Evolutionary conservation across 768 basidiomycete genomes (phyloP).

Genomic region (Termitomyces sp.): DNA sequence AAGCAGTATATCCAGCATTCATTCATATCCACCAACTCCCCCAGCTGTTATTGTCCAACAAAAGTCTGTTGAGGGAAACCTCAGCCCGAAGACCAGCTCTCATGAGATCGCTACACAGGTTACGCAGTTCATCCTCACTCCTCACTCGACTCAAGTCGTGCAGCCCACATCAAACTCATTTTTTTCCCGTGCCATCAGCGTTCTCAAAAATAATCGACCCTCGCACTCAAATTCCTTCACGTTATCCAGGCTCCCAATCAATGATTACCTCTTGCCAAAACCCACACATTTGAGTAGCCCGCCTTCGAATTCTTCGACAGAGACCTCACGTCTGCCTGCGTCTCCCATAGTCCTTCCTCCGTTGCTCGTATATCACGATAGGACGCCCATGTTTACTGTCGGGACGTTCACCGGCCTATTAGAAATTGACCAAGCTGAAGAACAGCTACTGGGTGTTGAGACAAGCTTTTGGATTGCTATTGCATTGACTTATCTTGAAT

Average conservation of each 20-base stretch:
- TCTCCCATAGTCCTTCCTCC: conserved; percentile 22
- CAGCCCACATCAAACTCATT: conserved; percentile 32
- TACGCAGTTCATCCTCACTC: conserved; percentile 48
- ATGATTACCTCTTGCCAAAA: conserved; percentile 24
- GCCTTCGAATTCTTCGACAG: conserved; percentile 11
- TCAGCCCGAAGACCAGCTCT: conserved; percentile 16
- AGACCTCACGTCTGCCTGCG: conserved; percentile 10
- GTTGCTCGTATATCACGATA: conserved; percentile 65
- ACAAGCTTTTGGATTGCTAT: conserved; percentile 75
- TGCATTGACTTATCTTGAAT: conserved; percentile 71
- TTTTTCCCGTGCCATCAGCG: conserved; percentile 44
- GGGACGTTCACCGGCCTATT: conserved; percentile 54
- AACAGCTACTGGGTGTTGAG: conserved; percentile 59
- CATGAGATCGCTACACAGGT: conserved; percentile 31
- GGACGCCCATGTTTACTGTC: conserved; percentile 59
- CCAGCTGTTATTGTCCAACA: conserved; percentile 24
- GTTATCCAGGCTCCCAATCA: conserved; percentile 31
- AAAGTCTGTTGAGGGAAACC: conserved; percentile 21
- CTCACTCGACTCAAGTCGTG: conserved; percentile 34
- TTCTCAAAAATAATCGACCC: conserved; percentile 43
- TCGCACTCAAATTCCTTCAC: conserved; percentile 62
- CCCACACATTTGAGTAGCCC: conserved; percentile 29
- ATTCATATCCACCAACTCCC: conserved; percentile 59
- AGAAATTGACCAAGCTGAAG: conserved; percentile 55
- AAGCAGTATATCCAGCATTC: conserved; percentile 33